Conservation (phyloP, 768 basidiomycete species). For the Terana coerulea region DNA sequence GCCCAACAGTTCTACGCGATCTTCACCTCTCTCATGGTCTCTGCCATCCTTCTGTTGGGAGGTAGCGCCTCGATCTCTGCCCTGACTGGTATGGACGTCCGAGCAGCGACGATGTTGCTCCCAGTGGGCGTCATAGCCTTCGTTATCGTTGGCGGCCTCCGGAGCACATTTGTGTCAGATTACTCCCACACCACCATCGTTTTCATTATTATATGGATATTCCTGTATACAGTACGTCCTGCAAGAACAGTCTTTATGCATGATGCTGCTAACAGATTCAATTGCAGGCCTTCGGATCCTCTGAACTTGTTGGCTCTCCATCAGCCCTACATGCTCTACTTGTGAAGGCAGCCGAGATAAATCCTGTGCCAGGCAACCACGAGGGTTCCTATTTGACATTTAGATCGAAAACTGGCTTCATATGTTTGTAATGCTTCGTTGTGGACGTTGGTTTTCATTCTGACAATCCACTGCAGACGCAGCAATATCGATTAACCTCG, state of each 20-base stretch:
- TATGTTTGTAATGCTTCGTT: background rate
- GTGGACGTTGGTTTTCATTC: background rate
- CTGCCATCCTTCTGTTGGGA: conserved; percentile 21
- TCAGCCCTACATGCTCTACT: conserved; percentile 42
- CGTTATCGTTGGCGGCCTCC: conserved; percentile 27
- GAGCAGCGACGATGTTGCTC: conserved; percentile 27
- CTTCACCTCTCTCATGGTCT: conserved; percentile 4
- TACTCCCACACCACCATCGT: conserved; percentile 26
- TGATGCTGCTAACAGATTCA: background rate
- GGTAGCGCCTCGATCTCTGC: conserved; percentile 28
- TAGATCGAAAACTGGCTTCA: conserved; percentile 38
- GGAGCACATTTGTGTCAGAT: conserved; percentile 28
- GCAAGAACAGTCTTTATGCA: conserved; percentile 26
- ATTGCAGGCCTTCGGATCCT: background rate
- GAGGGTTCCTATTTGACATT: conserved; percentile 54
- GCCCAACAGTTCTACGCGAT: background rate
- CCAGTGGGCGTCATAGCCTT: conserved; percentile 29
- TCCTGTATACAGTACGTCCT: conserved; percentile 22
- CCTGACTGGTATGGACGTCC: conserved; percentile 27
- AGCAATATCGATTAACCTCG: conserved; percentile 19
- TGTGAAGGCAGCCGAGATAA: conserved; percentile 38
- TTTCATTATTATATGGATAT: conserved; percentile 27
- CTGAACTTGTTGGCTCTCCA: conserved; percentile 19
- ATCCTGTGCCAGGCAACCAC: conserved; percentile 46
- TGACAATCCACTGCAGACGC: background rate